These are phyloP conservation scores for Musa acuminata DNA, from an alignment of 176 grass and related monocot genomes.

Conservation along the genomic window DNA sequence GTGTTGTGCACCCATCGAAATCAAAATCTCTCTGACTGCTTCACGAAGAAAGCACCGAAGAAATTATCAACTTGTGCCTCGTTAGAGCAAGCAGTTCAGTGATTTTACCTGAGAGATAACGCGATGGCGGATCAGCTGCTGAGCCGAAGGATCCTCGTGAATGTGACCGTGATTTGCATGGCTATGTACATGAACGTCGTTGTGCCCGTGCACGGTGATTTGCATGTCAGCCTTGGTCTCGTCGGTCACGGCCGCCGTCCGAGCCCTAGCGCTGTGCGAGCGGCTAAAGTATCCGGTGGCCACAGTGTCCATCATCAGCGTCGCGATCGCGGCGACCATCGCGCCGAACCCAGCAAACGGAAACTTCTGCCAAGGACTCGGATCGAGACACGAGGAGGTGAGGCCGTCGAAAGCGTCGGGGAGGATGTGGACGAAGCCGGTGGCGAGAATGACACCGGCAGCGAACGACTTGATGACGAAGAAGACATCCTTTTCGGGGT, in stretches of 20 bases:
- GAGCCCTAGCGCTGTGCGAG: slow-evolving; percentile 18
- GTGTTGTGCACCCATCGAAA: neutral
- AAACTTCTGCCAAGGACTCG: neutral
- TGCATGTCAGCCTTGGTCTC: neutral
- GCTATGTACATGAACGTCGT: neutral
- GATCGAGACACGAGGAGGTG: neutral
- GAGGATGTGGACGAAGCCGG: slow-evolving; percentile 7
- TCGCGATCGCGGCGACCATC: slow-evolving; percentile 16
- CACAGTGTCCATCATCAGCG: slow-evolving; percentile 49
- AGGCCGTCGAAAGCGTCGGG: slow-evolving; percentile 1
- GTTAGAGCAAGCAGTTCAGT: too few relatives aligned
- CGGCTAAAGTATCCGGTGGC: slow-evolving; percentile 66
- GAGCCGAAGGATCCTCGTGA: neutral
- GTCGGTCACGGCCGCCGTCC: neutral
- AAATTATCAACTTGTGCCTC: too few relatives aligned
- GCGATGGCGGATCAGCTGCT: neutral
- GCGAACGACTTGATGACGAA: slow-evolving; percentile 10
- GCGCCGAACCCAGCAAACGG: neutral
- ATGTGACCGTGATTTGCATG: neutral
- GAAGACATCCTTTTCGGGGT: neutral
- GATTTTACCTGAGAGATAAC: neutral
- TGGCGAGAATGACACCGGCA: slow-evolving; percentile 6
- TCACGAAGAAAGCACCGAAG: too few relatives aligned
- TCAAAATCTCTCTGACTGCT: neutral
- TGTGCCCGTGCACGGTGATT: neutral